Evolutionary conservation across 2,329 filamentous ascomycete genomes (phyloP), one percentile per base, ranked within the genome.

Genomic region (Ramularia collo-cygni): DNA sequence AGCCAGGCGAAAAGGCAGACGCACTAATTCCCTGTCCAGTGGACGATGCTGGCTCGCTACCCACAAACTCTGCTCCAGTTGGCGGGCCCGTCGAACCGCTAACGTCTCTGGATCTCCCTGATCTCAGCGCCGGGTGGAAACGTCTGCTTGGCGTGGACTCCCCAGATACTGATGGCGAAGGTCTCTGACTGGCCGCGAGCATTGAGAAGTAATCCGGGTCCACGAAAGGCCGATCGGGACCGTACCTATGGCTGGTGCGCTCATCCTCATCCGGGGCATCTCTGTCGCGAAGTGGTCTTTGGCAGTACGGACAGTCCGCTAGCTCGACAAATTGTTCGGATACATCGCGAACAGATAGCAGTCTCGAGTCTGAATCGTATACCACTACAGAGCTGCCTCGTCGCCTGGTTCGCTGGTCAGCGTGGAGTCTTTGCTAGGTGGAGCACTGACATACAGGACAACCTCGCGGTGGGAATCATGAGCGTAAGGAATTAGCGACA

Each of bases 171-270:
- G 71, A 72, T 37, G 68, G 65, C 14, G 58, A 55, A 15, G 51
- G 47, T 18, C 53, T 28, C 24, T 51, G 57, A 51, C 73, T 79
- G 36, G 73, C 66, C 31, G 77, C 83, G 28, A 98, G 79, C 83
- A 96, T 89, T 56, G 86, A 86, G 64, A 98, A 98, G 69, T 98
- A 98, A 37, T 88, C 79, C 2, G 89, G 89, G 56, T 89, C 83
- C 53, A 95, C 84, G 59, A 89, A 96, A 41, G 50, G 53, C 2
- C 50, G 33, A 6, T 54, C 81, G 76, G 35, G 83, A 74, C 27
- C 68, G 63, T 38, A 61, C 21, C 21, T 24, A 10, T 24, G 21
- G 55, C 57, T 61, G 48, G 53, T 48, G 51, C 61, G 38, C 36
- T 60, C 58, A 35, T 64, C 57, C 15, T 57, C 49, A 2, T 55